Evolutionary conservation across 1,284 basidiomycete species (phyloP).

Genomic region (Leccinum colubrinum): DNA sequence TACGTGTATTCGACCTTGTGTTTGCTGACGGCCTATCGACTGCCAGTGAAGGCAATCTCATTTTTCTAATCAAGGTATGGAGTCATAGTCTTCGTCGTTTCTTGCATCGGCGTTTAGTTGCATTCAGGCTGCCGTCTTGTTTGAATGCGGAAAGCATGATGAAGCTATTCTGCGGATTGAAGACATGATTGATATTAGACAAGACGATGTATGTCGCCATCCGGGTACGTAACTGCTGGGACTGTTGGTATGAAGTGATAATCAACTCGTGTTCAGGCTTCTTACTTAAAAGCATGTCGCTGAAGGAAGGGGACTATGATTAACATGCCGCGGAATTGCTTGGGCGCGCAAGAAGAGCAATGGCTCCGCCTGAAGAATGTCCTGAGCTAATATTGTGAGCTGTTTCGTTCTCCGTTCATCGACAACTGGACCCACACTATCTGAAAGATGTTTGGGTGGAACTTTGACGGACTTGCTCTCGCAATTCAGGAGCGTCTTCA

Average conservation of each 20-base stretch:
- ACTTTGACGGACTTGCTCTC: background rate
- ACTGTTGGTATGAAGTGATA: background rate
- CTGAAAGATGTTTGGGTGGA: background rate
- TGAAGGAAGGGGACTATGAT: background rate
- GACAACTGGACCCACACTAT: background rate
- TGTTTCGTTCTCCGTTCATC: background rate
- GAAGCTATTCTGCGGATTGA: background rate
- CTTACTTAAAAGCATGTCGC: background rate
- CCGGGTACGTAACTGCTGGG: background rate
- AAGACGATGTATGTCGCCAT: background rate
- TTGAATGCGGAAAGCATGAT: background rate
- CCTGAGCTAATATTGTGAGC: background rate
- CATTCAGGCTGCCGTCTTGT: background rate
- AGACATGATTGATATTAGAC: background rate
- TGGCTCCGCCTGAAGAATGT: too few species aligned
- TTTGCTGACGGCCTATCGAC: background rate
- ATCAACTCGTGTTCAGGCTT: background rate
- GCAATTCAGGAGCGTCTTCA: background rate
- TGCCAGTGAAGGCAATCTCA: background rate
- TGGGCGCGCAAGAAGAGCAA: background rate
- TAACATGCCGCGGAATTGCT: background rate
- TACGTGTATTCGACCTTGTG: too few species aligned
- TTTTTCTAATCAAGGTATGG: background rate
- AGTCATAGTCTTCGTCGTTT: background rate
- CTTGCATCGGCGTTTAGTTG: background rate